Evolutionary conservation across 345 rosid genomes (phyloP), one percentile per base, ranked within the genome.

Genomic region (Zanthoxylum bungeanum): DNA sequence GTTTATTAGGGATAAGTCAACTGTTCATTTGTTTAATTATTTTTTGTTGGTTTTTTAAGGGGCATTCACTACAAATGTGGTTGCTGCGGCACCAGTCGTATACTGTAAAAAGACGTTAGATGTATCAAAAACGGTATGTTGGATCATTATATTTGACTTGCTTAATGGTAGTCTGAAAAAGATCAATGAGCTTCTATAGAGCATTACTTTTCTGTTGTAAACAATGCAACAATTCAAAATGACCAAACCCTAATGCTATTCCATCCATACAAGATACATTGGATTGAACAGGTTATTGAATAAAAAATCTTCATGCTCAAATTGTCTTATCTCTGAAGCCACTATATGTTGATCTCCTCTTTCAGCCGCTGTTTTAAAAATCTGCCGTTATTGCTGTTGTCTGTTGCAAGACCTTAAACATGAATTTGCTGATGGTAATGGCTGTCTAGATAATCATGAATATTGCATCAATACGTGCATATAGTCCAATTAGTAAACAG

Each of bases 21-120:
- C 37, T 44, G 7, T 25, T 42, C 2, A 25, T 47, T 50, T 33
- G 25, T 25, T 51, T 58, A 17, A 60, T 53, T 59, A 42, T 70
- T 65, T 53, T 14, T 56, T 69, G 24, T 25, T 7, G 5, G 36
- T 16, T 50, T 11, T n/a, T 76, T 44, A 84, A 92, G 97, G 99
- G 11, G 84, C 90, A 60, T 91, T 95, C 77, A 92, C 99, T 27
- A 84, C 80, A 9, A 92, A 89, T 71, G 77, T 95, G 66, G 96
- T 95, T 81, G 94, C 96, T 55, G 99, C 99, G 66, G 99, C 99
- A 73, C 96, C 98, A 6, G 93, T 95, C 3, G 50, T 91, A 69
- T 88, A 95, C 78, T 93, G 97, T 80, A 89, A 87, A 79, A 85
- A 78, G 24, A 77, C 81, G 19, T 79, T 91, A 51, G 88, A 85